Evolutionary conservation across 1,284 basidiomycete species (phyloP), one percentile per base, ranked within the genome.

Genomic region (Sporisorium reilianum): DNA sequence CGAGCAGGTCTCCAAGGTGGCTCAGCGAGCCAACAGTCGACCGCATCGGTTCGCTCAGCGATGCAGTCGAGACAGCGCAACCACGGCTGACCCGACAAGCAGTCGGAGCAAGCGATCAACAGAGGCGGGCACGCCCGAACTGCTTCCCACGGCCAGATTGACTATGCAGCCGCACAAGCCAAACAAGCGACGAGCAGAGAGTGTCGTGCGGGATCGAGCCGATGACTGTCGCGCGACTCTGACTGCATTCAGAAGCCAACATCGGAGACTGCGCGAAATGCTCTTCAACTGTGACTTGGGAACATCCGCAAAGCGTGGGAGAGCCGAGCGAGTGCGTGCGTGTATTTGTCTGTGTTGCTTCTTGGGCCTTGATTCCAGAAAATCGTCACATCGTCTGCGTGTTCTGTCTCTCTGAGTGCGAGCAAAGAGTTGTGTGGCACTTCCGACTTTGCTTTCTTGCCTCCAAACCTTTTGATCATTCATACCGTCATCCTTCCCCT

Each of bases 81-180:
- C 12, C 8, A 14, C 12, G 32, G 12, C 32, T 34, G 3, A 3
- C 3, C 32, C 32, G 32, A 34, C 6, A 34, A 34, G 32, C 8
- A 34, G 32, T 34, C 32, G 38, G 38, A 41, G n/a, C n/a, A 41
- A 41, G n/a, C 38, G 38, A 41, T 41, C 38, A 41, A 41, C 18
- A n/a, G 2, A n/a, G 8, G 20, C 18, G n/a, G 38, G 10, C 36
- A 38, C 9, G n/a, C 14, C 38, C n/a, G 38, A 41, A 20, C n/a
- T 41, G 38, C 38, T 41, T 18, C 38, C n/a, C 6, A 41, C n/a
- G 32, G 12, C 12, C 32, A 34, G 11, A n/a, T n/a, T n/a, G n/a
- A n/a, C n/a, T n/a, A n/a, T n/a, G n/a, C n/a, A n/a, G n/a, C n/a
- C n/a, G n/a, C n/a, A n/a, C n/a, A n/a, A n/a, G n/a, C n/a, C n/a